Percentiles rank a stretch among this genome's conserved stretches.
Conservation (phyloP, 352 stramenopile species). For the Thraustochytrium sp. region DNA sequence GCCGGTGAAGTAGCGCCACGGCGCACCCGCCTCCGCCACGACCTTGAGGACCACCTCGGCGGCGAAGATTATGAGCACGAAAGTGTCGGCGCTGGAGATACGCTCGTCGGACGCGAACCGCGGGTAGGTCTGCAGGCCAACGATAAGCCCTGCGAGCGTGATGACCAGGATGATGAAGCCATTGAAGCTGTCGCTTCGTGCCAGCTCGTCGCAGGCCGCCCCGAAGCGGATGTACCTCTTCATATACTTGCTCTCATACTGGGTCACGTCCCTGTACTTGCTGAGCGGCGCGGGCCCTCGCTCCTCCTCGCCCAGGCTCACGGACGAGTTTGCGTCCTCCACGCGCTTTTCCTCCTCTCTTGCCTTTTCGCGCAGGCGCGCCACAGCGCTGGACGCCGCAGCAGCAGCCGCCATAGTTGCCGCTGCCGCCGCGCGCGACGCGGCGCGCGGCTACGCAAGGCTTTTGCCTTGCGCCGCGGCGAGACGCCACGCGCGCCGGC, state of each 20-base stretch:
- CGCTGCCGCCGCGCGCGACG: no score
- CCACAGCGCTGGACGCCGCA: neutral
- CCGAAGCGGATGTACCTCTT: neutral
- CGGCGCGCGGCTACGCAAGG: no score
- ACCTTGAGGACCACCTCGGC: slow-evolving; percentile 68
- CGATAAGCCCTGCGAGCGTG: slow-evolving; percentile 44
- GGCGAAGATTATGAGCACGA: slow-evolving; percentile 69
- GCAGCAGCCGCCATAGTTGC: neutral
- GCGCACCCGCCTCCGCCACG: slow-evolving; percentile 62
- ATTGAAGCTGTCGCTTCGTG: slow-evolving; percentile 27
- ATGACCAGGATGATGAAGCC: slow-evolving; percentile 47
- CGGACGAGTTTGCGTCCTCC: neutral
- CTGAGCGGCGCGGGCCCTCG: neutral
- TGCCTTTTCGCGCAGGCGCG: neutral
- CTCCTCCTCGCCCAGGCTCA: neutral
- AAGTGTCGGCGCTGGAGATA: slow-evolving; percentile 58
- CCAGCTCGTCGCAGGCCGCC: neutral
- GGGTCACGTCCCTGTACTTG: neutral
- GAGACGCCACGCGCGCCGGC: no score
- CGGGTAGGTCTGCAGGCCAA: slow-evolving; percentile 47
- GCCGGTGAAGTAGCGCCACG: slow-evolving; percentile 63
- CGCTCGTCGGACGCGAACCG: neutral
- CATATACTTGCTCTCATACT: neutral
- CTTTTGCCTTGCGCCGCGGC: no score
- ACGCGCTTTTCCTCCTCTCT: no score